A percentile compares a stretch with the other conserved stretches of the same genome.
Conservation (phyloP, 305 asterid genomes). For the Withania somnifera region DNA sequence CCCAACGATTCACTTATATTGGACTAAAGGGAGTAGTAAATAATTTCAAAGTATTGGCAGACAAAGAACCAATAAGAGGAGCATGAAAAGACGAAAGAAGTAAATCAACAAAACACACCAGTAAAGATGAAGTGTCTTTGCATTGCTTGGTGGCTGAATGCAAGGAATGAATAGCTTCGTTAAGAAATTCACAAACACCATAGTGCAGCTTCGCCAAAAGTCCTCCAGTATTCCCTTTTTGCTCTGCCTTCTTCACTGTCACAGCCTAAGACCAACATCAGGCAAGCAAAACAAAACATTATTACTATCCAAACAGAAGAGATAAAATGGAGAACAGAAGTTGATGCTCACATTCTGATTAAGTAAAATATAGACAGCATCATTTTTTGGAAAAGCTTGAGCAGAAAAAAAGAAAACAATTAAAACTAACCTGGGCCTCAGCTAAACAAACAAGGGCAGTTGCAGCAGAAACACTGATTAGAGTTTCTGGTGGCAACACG, state of each 20-base stretch:
- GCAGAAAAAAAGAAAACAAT: background rate
- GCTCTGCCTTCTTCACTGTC: constrained; percentile 55
- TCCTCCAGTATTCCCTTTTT: constrained; percentile 34
- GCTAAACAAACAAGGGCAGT: constrained; percentile 60
- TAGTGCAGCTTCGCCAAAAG: constrained; percentile 51
- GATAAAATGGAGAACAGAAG: too few relatives aligned
- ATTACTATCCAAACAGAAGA: background rate
- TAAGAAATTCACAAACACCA: constrained; percentile 42
- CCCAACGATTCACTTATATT: too few relatives aligned
- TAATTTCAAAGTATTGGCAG: background rate
- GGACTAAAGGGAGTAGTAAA: too few relatives aligned
- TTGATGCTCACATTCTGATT: background rate
- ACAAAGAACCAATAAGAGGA: background rate
- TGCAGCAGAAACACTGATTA: constrained; percentile 21
- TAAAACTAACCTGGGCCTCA: constrained; percentile 52
- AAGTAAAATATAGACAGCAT: background rate
- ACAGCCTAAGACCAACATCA: constrained; percentile 35
- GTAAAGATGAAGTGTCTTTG: constrained; percentile 42
- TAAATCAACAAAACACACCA: constrained; percentile 19
- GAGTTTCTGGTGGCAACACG: constrained; percentile 40
- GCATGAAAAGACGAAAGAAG: background rate
- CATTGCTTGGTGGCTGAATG: constrained; percentile 23
- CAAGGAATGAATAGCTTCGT: constrained; percentile 29
- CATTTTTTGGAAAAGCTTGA: background rate
- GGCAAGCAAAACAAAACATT: background rate